A percentile compares a stretch with the other conserved stretches of the same genome.
phyloP scores from a whole-genome alignment of 495 filamentous ascomycete species.

The Cercophora newfieldiana region DNA sequence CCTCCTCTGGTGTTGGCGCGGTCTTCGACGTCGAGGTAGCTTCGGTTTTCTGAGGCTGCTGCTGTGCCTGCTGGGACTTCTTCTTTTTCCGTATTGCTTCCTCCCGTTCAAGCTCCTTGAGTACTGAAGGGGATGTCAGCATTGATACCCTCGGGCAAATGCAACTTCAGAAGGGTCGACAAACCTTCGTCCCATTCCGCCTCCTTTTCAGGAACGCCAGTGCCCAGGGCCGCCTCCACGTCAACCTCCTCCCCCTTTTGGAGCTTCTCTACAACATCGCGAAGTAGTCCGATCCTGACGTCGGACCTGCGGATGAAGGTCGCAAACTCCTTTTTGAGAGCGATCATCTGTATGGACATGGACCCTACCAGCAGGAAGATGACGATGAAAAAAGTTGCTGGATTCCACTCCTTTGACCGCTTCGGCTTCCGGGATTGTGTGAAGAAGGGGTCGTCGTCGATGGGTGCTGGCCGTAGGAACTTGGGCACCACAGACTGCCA shows the following conservation, averaged over 20 bases:
- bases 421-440: constrained; percentile 26
- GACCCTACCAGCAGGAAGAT: constrained; percentile 91
- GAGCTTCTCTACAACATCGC: constrained; percentile 79
- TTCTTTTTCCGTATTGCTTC: constrained; percentile 61
- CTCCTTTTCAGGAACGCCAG: constrained; percentile 73
- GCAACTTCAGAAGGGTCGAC: constrained; percentile 1
- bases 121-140: constrained; percentile 48
- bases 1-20: constrained; percentile 12
- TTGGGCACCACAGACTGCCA: constrained; percentile 69
- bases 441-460: constrained; percentile 10
- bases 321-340: constrained; percentile 70
- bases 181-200: constrained; percentile 85
- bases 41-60: neutral
- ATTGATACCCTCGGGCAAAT: no score
- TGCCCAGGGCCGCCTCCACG: constrained; percentile 79
- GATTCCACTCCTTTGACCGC: constrained; percentile 79
- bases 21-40: constrained; percentile 20
- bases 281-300: constrained; percentile 71
- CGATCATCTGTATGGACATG: constrained; percentile 89
- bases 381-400: constrained; percentile 87
- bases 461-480: constrained; percentile 32
- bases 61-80: constrained; percentile 23
- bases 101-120: constrained; percentile 79
- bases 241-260: constrained; percentile 88
- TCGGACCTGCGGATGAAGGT: constrained; percentile 73